Evolutionary conservation across 768 basidiomycete species (phyloP).

Genomic region (Clitopilus hobsonii): DNA sequence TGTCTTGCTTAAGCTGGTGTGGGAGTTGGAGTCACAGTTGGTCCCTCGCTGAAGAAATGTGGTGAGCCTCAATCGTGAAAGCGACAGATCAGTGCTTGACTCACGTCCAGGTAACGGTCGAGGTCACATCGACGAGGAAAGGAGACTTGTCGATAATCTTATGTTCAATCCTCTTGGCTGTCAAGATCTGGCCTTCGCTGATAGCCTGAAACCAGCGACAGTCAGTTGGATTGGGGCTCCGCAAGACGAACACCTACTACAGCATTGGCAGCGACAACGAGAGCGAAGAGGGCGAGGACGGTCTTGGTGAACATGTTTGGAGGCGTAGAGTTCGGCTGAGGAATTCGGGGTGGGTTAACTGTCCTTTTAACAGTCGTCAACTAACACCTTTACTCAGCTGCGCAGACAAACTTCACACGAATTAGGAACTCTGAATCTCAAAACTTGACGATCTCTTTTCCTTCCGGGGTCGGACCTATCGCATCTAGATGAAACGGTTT

Average conservation of each 20-base stretch:
- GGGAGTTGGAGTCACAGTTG: neutral
- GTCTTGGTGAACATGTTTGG: neutral
- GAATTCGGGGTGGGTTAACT: neutral
- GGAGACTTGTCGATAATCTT: slow-evolving; percentile 15
- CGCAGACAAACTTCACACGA: neutral
- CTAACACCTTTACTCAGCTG: neutral
- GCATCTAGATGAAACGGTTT: neutral
- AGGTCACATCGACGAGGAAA: slow-evolving; percentile 17
- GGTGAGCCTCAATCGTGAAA: neutral
- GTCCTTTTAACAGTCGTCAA: neutral
- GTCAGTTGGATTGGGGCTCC: neutral
- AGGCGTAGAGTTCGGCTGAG: neutral
- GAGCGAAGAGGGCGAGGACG: neutral
- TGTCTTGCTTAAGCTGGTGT: neutral
- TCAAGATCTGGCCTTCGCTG: slow-evolving; percentile 7
- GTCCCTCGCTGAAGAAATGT: neutral
- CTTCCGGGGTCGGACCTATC: neutral
- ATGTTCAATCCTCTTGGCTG: slow-evolving; percentile 15
- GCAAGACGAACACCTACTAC: neutral
- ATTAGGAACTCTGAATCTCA: neutral
- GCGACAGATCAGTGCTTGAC: neutral
- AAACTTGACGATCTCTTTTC: neutral
- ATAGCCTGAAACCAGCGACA: neutral
- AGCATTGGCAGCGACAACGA: neutral
- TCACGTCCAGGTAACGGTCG: slow-evolving; percentile 21